These are phyloP conservation scores for Debaryomyces robertsiae DNA, from an alignment of 1,139 yeast genomes.

Conservation along the genomic window DNA sequence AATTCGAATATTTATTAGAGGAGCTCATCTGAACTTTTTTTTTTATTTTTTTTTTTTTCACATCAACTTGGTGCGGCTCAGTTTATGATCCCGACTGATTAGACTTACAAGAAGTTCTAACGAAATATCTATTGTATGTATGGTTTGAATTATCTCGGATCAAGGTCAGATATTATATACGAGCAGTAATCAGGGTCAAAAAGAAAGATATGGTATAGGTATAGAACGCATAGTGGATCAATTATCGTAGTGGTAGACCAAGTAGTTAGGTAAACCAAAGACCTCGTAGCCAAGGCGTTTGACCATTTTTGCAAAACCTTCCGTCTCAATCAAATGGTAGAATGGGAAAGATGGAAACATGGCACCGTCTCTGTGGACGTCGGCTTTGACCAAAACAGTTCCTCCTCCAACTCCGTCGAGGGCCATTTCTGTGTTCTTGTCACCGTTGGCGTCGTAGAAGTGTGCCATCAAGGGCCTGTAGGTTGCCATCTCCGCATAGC, in stretches of 20 bases:
- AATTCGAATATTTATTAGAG: constrained; percentile 3
- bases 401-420: constrained; percentile 98
- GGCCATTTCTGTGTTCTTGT: constrained; percentile 63
- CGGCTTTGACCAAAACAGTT: constrained; percentile 92
- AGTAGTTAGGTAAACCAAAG: constrained; percentile 89
- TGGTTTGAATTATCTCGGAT: too few species aligned
- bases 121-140: too few species aligned
- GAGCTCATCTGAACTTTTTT: constrained; percentile 11
- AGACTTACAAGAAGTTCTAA: background rate
- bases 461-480: constrained; percentile 96
- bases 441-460: constrained; percentile 68
- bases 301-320: constrained; percentile 98
- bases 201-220: background rate
- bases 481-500: constrained; percentile 90
- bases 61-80: constrained; percentile 5
- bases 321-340: constrained; percentile 94
- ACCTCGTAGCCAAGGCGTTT: constrained; percentile 89
- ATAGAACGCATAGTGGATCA: constrained; percentile 19
- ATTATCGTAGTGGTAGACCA: constrained; percentile 85
- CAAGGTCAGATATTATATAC: background rate
- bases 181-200: background rate
- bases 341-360: constrained; percentile 99
- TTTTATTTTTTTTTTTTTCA: constrained; percentile 11
- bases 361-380: constrained; percentile 98
- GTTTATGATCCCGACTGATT: constrained; percentile 4